phyloP scores from a whole-genome alignment of 768 basidiomycete genomes.

The Hygrocybe coccinea region DNA sequence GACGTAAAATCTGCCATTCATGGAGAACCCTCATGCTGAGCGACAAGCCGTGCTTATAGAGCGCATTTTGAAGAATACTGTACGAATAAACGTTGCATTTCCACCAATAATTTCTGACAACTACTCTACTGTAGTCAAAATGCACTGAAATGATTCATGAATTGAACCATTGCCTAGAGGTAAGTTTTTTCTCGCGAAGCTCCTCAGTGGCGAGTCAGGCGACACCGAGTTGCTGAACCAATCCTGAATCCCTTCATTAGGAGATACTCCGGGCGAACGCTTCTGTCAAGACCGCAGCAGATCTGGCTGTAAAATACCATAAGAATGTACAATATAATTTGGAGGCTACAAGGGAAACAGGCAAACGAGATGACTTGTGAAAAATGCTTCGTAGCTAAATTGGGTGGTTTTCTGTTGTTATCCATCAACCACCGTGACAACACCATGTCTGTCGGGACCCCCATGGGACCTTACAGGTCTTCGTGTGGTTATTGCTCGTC shows the following conservation, averaged over 20 bases:
- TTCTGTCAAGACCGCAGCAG: constrained; percentile 73
- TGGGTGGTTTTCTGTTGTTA: too few species aligned
- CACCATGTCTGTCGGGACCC: constrained; percentile 36
- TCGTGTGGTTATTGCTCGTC: constrained; percentile 68
- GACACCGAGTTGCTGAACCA: too few species aligned
- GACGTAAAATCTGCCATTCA: constrained; percentile 26
- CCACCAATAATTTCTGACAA: not conserved
- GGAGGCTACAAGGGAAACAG: constrained; percentile 51
- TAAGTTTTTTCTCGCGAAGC: constrained; percentile 34
- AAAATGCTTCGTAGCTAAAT: too few species aligned
- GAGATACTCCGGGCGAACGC: constrained; percentile 77
- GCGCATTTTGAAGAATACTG: constrained; percentile 85
- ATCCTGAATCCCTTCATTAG: constrained; percentile 40
- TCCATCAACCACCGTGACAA: constrained; percentile 15
- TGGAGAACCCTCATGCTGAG: constrained; percentile 96
- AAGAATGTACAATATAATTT: constrained; percentile 93
- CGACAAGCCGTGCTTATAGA: constrained; percentile 87
- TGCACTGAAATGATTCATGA: constrained; percentile 89
- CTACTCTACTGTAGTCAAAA: constrained; percentile 56
- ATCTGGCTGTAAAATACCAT: constrained; percentile 80
- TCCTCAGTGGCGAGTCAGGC: too few species aligned
- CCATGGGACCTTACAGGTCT: constrained; percentile 31
- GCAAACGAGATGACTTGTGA: not conserved
- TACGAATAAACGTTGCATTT: constrained; percentile 34
- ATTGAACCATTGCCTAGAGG: constrained; percentile 84